Base-by-base conservation (phyloP, 1,139 yeast species). In the Lodderomyces beijingensis region DNA sequence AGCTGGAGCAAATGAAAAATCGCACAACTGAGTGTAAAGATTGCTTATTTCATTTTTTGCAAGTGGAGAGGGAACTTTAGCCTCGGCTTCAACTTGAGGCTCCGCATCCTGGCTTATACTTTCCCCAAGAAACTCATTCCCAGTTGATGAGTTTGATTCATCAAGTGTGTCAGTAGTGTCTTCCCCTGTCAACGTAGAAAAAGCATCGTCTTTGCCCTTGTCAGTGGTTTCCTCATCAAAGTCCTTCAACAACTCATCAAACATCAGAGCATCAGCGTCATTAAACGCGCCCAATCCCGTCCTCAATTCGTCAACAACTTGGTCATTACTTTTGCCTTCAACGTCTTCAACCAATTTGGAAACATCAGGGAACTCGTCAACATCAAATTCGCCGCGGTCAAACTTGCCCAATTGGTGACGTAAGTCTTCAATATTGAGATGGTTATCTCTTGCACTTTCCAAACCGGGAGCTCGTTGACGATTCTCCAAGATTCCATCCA, bases 341-440 rank as follows among this genome's bases (percentile, higher is more conserved):
- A 35, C 30, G 25, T 39, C 33, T 20, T 33, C 45, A 6, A 32
- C 28, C 15, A 32, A 30, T 25, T 35, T 33, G 4, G 36, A 29
- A 18, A 37, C 32, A 19, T 35, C 41, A 8, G 40, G 40, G 13
- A 49, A 38, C 17, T 47, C 44, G 17, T 43, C 42, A 5, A 35
- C 36, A 21, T 36, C 38, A 28, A 55, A 39, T 4, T 44, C 41
- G n/a, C 44, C 42, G 11, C 47, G 49, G 6, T 57, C 47, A 31
- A 48, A 57, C 25, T 40, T 38, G 3, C 43, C 43, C 34, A 59
- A 44, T 34, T 59, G 61, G 3, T 40, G 38, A 17, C 43, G 29
- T 14, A 38, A 24, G 9, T 17, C 33, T 11, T 30, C 33, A 12
- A 30, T 24, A 12, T 25, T 30, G 8, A 11, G 9, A 12, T 25